Percentiles rank a stretch among this genome's conserved stretches.
These are phyloP conservation scores for Fonsecaea erecta DNA, from an alignment of 2,329 filamentous ascomycete genomes.

Conservation along the genomic window DNA sequence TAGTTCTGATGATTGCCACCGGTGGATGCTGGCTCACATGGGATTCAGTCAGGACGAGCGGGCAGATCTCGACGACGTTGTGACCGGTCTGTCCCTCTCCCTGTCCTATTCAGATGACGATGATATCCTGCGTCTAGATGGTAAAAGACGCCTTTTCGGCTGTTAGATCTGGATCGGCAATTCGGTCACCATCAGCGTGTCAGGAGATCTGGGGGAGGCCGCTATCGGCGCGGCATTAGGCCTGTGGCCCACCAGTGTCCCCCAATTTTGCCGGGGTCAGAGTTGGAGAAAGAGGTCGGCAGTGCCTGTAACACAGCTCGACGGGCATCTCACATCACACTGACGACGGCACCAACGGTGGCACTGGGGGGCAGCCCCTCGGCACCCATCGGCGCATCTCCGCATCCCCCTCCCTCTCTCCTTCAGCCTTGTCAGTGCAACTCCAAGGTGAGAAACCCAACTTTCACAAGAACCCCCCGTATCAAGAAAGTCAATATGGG, in stretches of 20 bases:
- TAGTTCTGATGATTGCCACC: background rate
- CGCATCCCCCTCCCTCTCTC: background rate
- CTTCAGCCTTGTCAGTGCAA: slow-evolving; percentile 2
- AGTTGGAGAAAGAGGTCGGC: slow-evolving; percentile 5
- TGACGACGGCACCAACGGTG: background rate
- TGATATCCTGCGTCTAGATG: background rate
- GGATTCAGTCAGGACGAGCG: background rate
- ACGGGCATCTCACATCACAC: background rate
- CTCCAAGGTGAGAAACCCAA: background rate
- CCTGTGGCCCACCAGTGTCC: background rate
- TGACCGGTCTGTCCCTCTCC: background rate
- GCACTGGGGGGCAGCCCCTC: background rate
- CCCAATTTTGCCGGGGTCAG: background rate
- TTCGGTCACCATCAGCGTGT: background rate
- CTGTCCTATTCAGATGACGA: background rate
- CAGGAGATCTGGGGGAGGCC: background rate
- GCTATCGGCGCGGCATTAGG: slow-evolving; percentile 6
- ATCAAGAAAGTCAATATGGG: slow-evolving; percentile 7
- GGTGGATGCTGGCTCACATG: background rate
- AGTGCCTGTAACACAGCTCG: background rate
- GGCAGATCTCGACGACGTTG: background rate
- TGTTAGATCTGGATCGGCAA: background rate
- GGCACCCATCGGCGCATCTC: background rate
- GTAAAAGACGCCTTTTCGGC: background rate
- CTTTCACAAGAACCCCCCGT: background rate